phyloP scores from a whole-genome alignment of 352 stramenopile species.

The Pythium vanterpoolii region DNA sequence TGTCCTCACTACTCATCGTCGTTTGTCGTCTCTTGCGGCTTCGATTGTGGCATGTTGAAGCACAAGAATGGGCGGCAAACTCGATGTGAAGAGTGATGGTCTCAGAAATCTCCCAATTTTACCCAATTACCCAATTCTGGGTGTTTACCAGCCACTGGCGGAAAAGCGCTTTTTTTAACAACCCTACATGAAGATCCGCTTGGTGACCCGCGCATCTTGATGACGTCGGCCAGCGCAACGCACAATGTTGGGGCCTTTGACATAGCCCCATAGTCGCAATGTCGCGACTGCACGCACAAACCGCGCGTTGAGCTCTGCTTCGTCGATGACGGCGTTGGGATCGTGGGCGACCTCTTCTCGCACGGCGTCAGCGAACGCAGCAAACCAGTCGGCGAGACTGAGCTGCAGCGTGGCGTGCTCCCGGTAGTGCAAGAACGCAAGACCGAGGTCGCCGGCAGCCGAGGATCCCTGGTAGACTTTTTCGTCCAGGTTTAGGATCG shows the following conservation, averaged over 20 bases:
- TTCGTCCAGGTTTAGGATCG: slow-evolving; percentile 39
- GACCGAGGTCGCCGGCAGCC: slow-evolving; percentile 49
- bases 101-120: slow-evolving; percentile 18
- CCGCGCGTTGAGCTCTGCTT: slow-evolving; percentile 45
- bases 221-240: slow-evolving; percentile 12
- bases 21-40: background rate
- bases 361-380: slow-evolving; percentile 45
- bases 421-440: slow-evolving; percentile 71
- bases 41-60: background rate
- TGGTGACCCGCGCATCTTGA: slow-evolving; percentile 65
- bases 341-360: slow-evolving; percentile 22
- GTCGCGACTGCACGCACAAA: slow-evolving; percentile 70
- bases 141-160: background rate
- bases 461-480: slow-evolving; percentile 2
- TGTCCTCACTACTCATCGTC: slow-evolving; percentile 1
- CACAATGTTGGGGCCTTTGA: slow-evolving; percentile 16
- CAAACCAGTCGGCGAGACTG: slow-evolving; percentile 66
- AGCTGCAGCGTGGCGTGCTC: slow-evolving; percentile 59
- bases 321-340: slow-evolving; percentile 1
- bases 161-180: background rate
- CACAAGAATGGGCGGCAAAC: slow-evolving; percentile 1
- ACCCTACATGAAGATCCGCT: slow-evolving; percentile 72
- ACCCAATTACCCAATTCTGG: slow-evolving; percentile 10
- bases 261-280: slow-evolving; percentile 65
- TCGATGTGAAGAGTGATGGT: slow-evolving; percentile 21